Percentiles rank a stretch among this genome's conserved stretches.
Evolutionary conservation across 2,329 filamentous ascomycete species (phyloP).

Genomic region (Tolypocladium album): DNA sequence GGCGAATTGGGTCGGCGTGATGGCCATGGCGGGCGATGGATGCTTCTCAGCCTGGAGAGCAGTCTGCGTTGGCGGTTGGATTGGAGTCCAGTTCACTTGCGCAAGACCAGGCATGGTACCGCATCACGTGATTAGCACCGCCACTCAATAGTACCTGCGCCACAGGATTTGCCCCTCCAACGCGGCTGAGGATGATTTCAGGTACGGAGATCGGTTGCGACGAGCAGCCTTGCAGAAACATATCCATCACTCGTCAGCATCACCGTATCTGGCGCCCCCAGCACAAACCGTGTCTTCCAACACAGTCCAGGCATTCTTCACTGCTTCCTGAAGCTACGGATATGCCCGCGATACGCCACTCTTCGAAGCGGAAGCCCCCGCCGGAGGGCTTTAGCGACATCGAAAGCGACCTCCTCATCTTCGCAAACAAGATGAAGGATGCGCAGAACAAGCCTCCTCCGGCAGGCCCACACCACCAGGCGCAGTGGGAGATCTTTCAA

Average conservation of each 20-base stretch:
- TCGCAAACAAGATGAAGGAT: conserved; percentile 87
- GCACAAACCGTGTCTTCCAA: neutral
- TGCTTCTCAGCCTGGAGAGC: conserved; percentile 18
- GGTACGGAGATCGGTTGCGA: neutral
- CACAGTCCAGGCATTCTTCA: neutral
- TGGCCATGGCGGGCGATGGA: conserved; percentile 56
- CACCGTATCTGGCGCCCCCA: neutral
- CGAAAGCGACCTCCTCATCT: conserved; percentile 76
- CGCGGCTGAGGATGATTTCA: conserved; percentile 6
- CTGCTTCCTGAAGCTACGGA: conserved; percentile 1
- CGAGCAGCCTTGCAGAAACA: neutral
- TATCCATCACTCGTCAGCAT: neutral
- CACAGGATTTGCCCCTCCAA: conserved; percentile 7
- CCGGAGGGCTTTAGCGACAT: conserved; percentile 83
- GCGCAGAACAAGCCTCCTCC: conserved; percentile 81
- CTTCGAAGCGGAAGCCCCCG: conserved; percentile 69
- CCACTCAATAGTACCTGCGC: conserved; percentile 7
- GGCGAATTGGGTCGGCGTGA: conserved; percentile 88
- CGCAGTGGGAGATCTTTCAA: conserved; percentile 94
- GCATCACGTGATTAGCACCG: conserved; percentile 17
- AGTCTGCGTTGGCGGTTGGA: conserved; percentile 20
- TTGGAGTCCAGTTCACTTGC: conserved; percentile 12
- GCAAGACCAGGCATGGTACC: conserved; percentile 3
- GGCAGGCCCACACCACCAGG: conserved; percentile 76
- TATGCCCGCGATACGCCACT: conserved; percentile 71